Evolutionary conservation across 176 grass and related monocot genomes (phyloP).

Genomic region (Oryza nivara): DNA sequence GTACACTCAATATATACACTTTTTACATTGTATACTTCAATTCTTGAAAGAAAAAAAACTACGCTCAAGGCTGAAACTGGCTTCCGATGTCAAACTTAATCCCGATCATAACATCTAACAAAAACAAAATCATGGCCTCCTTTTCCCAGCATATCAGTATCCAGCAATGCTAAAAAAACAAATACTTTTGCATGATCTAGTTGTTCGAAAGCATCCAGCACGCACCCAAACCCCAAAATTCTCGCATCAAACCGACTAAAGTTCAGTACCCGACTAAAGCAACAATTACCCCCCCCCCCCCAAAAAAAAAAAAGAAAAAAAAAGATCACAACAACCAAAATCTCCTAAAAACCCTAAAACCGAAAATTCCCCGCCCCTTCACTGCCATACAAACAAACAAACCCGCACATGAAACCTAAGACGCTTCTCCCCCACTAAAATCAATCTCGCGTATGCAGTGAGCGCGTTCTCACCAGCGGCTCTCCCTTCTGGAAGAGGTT

Average conservation of each 20-base stretch:
- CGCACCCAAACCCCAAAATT: neutral
- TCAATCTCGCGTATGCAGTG: neutral
- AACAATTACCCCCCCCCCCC: neutral
- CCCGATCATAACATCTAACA: neutral
- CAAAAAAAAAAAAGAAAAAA: neutral
- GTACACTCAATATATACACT: neutral
- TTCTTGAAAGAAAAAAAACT: neutral
- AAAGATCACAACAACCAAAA: slow-evolving; percentile 21
- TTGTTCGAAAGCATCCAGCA: slow-evolving; percentile 5
- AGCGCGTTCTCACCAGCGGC: slow-evolving; percentile 60
- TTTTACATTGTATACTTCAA: slow-evolving; percentile 1
- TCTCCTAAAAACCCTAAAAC: slow-evolving; percentile 4
- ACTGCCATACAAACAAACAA: neutral
- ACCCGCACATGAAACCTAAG: slow-evolving; percentile 2
- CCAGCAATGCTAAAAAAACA: neutral
- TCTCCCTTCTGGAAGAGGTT: slow-evolving; percentile 97
- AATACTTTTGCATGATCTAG: neutral
- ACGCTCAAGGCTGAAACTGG: neutral
- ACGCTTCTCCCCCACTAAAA: slow-evolving; percentile 22
- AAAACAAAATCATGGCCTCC: neutral
- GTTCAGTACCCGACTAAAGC: neutral
- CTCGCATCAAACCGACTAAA: neutral
- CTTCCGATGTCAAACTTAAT: slow-evolving; percentile 2
- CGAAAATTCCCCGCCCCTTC: neutral
- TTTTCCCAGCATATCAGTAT: neutral